A percentile compares a stretch with the other conserved stretches of the same genome.
phyloP scores from a whole-genome alignment of 1,284 basidiomycete genomes.

The Peniophora sp. region DNA sequence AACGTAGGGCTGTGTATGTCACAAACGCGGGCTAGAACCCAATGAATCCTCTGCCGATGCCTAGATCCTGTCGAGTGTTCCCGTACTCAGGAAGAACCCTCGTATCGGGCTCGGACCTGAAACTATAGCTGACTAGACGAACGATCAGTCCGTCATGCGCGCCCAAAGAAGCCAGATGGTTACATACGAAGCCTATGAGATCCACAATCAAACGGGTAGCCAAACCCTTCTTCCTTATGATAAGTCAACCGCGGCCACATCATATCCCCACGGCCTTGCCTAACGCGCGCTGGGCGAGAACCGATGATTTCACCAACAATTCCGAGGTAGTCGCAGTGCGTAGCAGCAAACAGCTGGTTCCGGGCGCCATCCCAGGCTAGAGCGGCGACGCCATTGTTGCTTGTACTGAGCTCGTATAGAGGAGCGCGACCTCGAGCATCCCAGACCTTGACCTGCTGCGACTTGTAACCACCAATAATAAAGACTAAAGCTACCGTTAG shows the following conservation, averaged over 20 bases:
- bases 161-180: not conserved
- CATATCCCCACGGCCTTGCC: not conserved
- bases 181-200: not conserved
- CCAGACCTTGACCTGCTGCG: slow-evolving; percentile 5
- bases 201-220: not conserved
- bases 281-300: not conserved
- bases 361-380: slow-evolving; percentile 3
- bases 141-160: not conserved
- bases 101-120: not conserved
- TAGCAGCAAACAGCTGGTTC: slow-evolving; percentile 1
- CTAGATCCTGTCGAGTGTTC: too few relatives aligned
- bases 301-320: not conserved
- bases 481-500: too few relatives aligned
- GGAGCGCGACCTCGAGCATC: not conserved
- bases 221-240: not conserved
- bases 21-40: too few relatives aligned
- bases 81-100: not conserved
- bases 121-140: not conserved
- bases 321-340: not conserved
- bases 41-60: too few relatives aligned
- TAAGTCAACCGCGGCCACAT: not conserved
- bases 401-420: slow-evolving; percentile 5
- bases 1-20: too few relatives aligned
- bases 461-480: slow-evolving; percentile 1
- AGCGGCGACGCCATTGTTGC: slow-evolving; percentile 1